These are phyloP conservation scores for Claviceps digitariae DNA, from an alignment of 2,329 filamentous ascomycete genomes.

Conservation along the genomic window DNA sequence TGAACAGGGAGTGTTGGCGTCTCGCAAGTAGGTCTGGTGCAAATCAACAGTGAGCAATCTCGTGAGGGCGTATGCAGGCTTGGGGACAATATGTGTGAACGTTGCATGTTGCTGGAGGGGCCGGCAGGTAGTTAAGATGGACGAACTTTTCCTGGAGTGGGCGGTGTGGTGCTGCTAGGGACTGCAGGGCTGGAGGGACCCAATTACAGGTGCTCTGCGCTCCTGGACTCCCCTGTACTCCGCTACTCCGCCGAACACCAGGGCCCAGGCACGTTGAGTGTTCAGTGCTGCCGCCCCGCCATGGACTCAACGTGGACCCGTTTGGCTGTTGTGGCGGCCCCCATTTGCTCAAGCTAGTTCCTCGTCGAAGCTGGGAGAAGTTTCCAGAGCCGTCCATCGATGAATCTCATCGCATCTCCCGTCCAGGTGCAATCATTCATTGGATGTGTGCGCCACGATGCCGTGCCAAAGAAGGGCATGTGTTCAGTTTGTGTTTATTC, in stretches of 20 bases:
- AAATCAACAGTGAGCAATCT: not conserved
- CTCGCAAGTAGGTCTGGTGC: not conserved
- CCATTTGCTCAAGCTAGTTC: not conserved
- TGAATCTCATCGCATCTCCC: not conserved
- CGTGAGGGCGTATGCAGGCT: not conserved
- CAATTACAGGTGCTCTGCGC: not conserved
- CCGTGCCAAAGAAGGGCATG: too few species aligned
- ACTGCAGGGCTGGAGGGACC: too few species aligned
- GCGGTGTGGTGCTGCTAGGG: not conserved
- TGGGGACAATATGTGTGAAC: not conserved
- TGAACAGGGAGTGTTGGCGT: not conserved
- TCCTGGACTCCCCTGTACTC: too few species aligned
- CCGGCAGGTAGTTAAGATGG: not conserved
- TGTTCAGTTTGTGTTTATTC: too few species aligned
- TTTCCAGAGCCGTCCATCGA: constrained; percentile 8
- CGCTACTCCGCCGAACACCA: too few species aligned
- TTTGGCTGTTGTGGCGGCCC: not conserved
- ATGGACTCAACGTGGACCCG: not conserved
- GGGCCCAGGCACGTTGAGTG: too few species aligned
- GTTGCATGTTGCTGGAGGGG: not conserved
- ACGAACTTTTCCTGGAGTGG: constrained; percentile 4
- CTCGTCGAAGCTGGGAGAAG: constrained; percentile 10
- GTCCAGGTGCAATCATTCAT: too few species aligned
- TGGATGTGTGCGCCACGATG: too few species aligned
- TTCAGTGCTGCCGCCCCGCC: not conserved